Percentiles rank a stretch among this genome's conserved stretches.
Evolutionary conservation across 2,329 filamentous ascomycete genomes (phyloP).

Genomic region (Botrytis fragariae): DNA sequence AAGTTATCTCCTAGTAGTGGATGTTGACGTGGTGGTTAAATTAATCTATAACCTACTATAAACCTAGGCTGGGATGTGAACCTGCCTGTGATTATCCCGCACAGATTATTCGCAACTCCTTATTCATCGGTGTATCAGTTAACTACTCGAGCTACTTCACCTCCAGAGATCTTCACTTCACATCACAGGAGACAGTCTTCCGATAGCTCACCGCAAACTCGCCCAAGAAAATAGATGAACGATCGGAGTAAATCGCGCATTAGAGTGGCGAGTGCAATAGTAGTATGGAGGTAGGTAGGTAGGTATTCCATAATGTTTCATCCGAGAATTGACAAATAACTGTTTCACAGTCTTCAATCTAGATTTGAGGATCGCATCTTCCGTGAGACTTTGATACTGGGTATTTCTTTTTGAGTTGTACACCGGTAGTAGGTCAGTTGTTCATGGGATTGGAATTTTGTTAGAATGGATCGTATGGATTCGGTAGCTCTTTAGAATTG

Average conservation of each 20-base stretch:
- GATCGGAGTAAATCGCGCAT: neutral
- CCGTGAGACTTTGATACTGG: neutral
- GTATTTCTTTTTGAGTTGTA: neutral
- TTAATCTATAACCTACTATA: no score
- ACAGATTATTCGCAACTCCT: neutral
- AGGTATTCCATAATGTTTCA: neutral
- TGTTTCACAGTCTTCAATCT: neutral
- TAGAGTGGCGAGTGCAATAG: neutral
- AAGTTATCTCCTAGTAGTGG: slow-evolving; percentile 11
- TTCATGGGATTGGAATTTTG: neutral
- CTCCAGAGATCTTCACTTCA: neutral
- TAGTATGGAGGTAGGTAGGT: neutral
- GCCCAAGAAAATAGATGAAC: neutral
- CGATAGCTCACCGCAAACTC: neutral
- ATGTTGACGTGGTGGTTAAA: fast-evolving
- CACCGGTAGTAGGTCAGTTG: no score
- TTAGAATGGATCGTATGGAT: neutral
- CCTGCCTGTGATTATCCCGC: no score
- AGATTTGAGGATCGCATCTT: neutral
- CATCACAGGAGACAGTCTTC: no score
- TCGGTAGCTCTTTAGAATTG: no score
- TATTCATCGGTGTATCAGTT: neutral
- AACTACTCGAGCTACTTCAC: neutral
- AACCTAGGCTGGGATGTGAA: neutral
- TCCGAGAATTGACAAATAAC: no score